Conservation (phyloP, 139 green algal genomes). For the Chlamydomonas asymmetrica region DNA sequence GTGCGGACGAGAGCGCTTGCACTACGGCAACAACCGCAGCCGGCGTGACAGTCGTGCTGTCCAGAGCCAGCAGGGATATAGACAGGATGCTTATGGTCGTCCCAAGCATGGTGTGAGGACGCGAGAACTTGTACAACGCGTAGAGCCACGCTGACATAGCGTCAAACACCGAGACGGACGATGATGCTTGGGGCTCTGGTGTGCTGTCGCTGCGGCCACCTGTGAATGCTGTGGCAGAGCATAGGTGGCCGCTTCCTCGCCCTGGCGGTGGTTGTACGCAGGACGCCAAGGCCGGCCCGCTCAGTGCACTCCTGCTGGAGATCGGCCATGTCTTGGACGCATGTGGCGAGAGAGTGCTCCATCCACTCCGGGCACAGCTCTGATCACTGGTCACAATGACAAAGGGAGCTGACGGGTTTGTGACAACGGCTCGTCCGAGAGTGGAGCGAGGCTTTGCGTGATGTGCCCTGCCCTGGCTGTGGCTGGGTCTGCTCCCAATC, state of each 20-base stretch:
- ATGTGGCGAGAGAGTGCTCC: neutral
- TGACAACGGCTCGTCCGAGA: too few relatives aligned
- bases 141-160: neutral
- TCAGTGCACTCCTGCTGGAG: conserved; percentile 5
- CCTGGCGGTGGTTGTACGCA: neutral
- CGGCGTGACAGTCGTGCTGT: neutral
- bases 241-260: neutral
- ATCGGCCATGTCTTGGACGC: neutral
- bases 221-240: neutral
- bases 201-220: too few relatives aligned
- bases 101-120: conserved; percentile 92
- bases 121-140: conserved; percentile 25
- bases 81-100: conserved; percentile 81
- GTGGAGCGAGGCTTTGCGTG: too few relatives aligned
- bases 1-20: conserved; percentile 75
- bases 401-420: too few relatives aligned
- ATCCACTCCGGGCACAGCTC: neutral
- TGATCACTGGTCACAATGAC: neutral
- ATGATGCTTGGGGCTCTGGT: too few relatives aligned
- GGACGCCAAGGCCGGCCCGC: neutral
- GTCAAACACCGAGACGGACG: neutral
- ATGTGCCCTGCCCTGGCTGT: too few relatives aligned
- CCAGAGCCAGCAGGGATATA: conserved; percentile 79
- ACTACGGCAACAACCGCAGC: conserved; percentile 19
- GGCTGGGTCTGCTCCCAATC: too few relatives aligned